phyloP scores from a whole-genome alignment of 2,329 filamentous ascomycete genomes.

The Arthrobotrys musiformis region DNA sequence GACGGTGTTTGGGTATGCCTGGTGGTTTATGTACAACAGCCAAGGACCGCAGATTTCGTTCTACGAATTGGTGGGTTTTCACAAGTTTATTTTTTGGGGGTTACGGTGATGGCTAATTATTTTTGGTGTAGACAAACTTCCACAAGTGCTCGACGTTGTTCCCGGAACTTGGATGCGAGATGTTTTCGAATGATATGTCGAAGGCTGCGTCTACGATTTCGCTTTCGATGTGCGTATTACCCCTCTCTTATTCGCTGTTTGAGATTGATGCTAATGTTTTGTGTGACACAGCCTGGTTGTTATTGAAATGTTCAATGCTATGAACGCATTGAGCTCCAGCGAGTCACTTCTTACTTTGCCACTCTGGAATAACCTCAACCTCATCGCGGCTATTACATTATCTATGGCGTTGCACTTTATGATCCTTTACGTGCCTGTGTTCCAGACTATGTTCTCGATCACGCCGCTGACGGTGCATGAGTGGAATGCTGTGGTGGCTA shows the following conservation, averaged over 20 bases:
- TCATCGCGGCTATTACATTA: slow-evolving; percentile 90
- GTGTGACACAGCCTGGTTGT: slow-evolving; percentile 76
- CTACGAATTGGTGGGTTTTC: slow-evolving; percentile 72
- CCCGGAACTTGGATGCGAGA: slow-evolving; percentile 87
- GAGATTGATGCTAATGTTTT: neutral
- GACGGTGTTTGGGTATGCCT: slow-evolving; percentile 97
- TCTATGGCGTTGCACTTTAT: slow-evolving; percentile 96
- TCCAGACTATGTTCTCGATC: slow-evolving; percentile 80
- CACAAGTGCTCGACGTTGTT: slow-evolving; percentile 89
- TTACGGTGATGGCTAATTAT: neutral
- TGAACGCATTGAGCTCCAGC: slow-evolving; percentile 95
- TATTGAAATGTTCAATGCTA: slow-evolving; percentile 99
- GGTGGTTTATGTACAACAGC: slow-evolving; percentile 98
- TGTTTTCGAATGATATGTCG: slow-evolving; percentile 87
- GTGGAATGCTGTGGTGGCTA: slow-evolving; percentile 89
- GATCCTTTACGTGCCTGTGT: slow-evolving; percentile 83
- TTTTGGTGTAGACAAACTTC: slow-evolving; percentile 74
- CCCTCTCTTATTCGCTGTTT: neutral
- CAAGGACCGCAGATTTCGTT: slow-evolving; percentile 91
- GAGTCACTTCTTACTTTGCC: slow-evolving; percentile 93
- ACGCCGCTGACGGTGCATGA: slow-evolving; percentile 84
- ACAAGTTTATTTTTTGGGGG: neutral
- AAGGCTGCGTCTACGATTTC: slow-evolving; percentile 93
- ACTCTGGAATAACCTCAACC: slow-evolving; percentile 98
- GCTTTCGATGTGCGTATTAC: slow-evolving; percentile 67